Conservation (phyloP, 257 asterid genomes). For the Coffea eugenioides region DNA sequence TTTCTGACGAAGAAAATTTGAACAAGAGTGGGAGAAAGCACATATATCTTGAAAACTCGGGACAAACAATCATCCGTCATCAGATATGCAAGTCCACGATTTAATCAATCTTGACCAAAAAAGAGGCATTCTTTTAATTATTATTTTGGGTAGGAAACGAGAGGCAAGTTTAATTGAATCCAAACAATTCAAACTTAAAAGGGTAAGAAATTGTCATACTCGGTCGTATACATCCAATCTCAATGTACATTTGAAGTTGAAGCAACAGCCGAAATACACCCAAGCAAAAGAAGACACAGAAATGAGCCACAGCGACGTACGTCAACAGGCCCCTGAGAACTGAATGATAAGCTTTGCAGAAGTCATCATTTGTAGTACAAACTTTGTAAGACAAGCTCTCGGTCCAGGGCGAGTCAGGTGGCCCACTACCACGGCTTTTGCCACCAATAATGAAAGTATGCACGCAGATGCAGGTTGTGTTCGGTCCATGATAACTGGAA, state of each 20-base stretch:
- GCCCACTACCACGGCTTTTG: constrained; percentile 12
- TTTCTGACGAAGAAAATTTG: no score
- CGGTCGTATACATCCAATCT: not conserved
- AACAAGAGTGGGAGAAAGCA: no score
- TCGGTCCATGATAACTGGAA: not conserved
- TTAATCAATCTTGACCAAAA: not conserved
- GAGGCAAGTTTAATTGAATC: not conserved
- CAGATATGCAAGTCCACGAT: no score
- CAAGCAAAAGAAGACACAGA: not conserved
- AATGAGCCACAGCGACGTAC: not conserved
- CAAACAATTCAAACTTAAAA: not conserved
- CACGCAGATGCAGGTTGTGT: not conserved
- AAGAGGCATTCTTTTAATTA: no score
- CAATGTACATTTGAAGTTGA: not conserved
- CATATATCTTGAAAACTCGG: no score
- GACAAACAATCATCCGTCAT: no score
- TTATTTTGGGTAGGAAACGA: no score
- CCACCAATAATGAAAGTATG: not conserved
- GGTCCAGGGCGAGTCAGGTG: constrained; percentile 10
- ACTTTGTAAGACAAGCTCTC: constrained; percentile 14
- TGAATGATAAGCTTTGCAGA: constrained; percentile 12
- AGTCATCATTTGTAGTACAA: not conserved
- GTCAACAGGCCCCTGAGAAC: constrained; percentile 7
- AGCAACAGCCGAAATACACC: not conserved
- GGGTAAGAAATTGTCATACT: not conserved